Evolutionary conservation across 441 rosid species (phyloP), one percentile per base, ranked within the genome.

Genomic region (Lepidium campestre): DNA sequence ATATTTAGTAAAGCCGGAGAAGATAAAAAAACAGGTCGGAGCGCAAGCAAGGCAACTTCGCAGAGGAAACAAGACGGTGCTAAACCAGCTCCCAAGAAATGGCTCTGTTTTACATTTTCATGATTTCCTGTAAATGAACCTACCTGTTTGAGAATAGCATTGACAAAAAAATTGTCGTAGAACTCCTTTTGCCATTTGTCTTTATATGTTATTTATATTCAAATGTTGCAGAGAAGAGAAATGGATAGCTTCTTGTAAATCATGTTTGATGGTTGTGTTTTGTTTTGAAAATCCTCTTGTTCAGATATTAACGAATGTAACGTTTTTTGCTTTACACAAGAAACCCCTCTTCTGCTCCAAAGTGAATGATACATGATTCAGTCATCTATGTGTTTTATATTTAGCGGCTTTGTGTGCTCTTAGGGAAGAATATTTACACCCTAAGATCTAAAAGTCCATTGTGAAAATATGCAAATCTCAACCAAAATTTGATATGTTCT

Each of bases 1-100:
- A 72, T 82, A 42, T 85, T 82, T 63, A 78, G 48, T 57, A 85
- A 74, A 75, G 85, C 81, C 5, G 75, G 82, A 9, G 81, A 79
- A 13, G 83, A 74, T 52, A 82, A 80, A 32, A 81, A 68, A 67
- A 64, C 69, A 3, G 78, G 79, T 10, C 47, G 58, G 42, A 18
- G 73, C 41, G 23, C 80, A 10, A 78, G 65, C 31, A 68, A 72
- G 40, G 57, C 49, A 23, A 2, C 54, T 3, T 77, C 78, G 10
- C 66, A 44, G 35, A 71, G 67, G 57, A 77, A 59, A 67, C 27
- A 44, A 40, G 60, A 54, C 10, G 49, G 50, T 5, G 55, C 14
- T 15, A 62, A 67, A 69, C 71, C 66, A 9, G 0, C 68, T 5
- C 49, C 32, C 22, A 75, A 72, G 73, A 75, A 61, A 66, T 79